Conservation (phyloP, 768 basidiomycete species). For the Boletus reticuloceps region DNA sequence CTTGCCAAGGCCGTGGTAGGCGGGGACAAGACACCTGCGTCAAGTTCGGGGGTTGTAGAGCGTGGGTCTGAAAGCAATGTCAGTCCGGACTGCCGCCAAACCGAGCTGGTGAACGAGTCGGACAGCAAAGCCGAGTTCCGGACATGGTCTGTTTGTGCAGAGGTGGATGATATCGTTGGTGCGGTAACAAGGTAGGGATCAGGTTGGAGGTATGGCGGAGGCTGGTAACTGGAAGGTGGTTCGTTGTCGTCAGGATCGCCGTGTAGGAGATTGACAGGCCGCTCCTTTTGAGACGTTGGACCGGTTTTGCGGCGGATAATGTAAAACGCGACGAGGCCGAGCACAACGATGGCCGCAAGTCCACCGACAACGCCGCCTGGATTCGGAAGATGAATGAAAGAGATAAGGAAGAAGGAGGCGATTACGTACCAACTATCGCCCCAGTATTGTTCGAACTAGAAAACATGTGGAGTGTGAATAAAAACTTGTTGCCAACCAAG, state of each 20-base stretch:
- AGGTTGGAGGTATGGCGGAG: constrained; percentile 70
- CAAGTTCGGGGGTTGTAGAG: constrained; percentile 47
- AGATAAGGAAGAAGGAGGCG: neutral
- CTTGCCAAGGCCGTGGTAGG: constrained; percentile 21
- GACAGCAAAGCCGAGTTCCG: constrained; percentile 16
- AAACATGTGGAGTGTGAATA: neutral
- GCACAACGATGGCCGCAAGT: constrained; percentile 45
- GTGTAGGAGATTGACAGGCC: constrained; percentile 66
- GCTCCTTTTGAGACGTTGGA: constrained; percentile 45
- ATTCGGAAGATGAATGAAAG: constrained; percentile 6
- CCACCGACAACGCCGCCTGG: constrained; percentile 59
- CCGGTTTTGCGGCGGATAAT: constrained; percentile 48
- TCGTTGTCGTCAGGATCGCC: constrained; percentile 52
- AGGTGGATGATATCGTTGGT: constrained; percentile 47
- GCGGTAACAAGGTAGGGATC: constrained; percentile 75
- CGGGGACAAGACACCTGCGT: constrained; percentile 12
- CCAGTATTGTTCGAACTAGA: constrained; percentile 40
- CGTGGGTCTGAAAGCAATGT: constrained; percentile 36
- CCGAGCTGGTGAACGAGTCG: constrained; percentile 15
- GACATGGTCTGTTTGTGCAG: constrained; percentile 28
- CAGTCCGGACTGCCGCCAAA: constrained; percentile 26
- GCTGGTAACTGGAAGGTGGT: constrained; percentile 40
- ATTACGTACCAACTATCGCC: constrained; percentile 46
- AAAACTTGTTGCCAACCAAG: neutral
- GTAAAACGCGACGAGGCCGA: constrained; percentile 43